Evolutionary conservation across 176 grass and related monocot genomes (phyloP).

Genomic region (Metroxylon sagu): DNA sequence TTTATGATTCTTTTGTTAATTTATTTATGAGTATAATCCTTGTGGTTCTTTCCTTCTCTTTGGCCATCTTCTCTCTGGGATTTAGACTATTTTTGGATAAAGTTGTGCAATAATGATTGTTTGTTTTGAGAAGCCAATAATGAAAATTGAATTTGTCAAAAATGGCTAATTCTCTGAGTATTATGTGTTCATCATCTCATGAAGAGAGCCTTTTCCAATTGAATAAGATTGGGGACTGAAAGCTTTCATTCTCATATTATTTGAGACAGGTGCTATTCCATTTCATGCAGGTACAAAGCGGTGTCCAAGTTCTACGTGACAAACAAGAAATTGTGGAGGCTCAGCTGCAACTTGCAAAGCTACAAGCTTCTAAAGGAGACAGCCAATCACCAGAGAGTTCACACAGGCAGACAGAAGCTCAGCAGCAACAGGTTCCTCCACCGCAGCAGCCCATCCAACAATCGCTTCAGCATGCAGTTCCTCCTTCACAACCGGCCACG

Average conservation of each 20-base stretch:
- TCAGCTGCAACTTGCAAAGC: slow-evolving; percentile 59
- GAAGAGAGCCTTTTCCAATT: no score
- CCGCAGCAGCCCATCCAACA: slow-evolving; percentile 35
- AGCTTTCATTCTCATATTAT: background rate
- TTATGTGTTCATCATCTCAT: no score
- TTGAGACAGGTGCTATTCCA: background rate
- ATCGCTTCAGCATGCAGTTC: slow-evolving; percentile 26
- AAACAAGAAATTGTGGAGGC: slow-evolving; percentile 76
- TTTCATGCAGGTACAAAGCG: slow-evolving; percentile 54
- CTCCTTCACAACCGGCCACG: slow-evolving; percentile 22
- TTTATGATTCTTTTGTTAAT: no score
- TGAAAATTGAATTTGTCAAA: no score
- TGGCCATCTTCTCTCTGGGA: no score
- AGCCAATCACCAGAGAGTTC: slow-evolving; percentile 31
- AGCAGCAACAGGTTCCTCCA: slow-evolving; percentile 22
- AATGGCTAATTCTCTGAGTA: no score
- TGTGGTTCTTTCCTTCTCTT: no score
- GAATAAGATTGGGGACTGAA: no score
- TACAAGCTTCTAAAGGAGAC: slow-evolving; percentile 44
- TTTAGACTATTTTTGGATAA: no score
- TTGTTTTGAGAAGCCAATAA: no score
- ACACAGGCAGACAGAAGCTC: slow-evolving; percentile 20
- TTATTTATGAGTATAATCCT: no score
- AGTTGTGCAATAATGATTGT: no score
- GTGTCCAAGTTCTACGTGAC: slow-evolving; percentile 77